phyloP scores from a whole-genome alignment of 176 grass and related monocot genomes.

The Lolium multiflorum region DNA sequence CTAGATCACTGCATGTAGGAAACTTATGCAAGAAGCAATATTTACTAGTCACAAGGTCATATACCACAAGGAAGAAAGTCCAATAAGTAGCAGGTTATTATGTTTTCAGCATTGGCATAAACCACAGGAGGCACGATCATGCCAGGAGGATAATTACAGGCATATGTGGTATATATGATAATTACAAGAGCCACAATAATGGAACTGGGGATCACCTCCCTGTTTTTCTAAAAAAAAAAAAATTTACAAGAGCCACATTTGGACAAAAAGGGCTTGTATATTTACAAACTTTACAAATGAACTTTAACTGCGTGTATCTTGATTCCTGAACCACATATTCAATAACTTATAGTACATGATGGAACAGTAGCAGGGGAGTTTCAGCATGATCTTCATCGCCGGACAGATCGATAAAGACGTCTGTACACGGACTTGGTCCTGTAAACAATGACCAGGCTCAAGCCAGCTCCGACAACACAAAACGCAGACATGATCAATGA shows the following conservation, averaged over 20 bases:
- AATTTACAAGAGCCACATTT: constrained; percentile 1
- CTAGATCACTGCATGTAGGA: constrained; percentile 14
- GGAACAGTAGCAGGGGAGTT: constrained; percentile 17
- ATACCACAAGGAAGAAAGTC: neutral
- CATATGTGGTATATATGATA: neutral
- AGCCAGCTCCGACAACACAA: constrained; percentile 60
- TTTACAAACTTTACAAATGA: constrained; percentile 45
- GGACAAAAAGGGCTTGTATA: neutral
- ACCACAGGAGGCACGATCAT: constrained; percentile 19
- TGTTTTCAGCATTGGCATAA: constrained; percentile 9
- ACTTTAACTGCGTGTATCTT: constrained; percentile 25
- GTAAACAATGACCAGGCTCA: constrained; percentile 74
- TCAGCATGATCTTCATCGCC: constrained; percentile 48
- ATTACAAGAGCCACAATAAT: neutral
- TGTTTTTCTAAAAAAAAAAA: too few species aligned
- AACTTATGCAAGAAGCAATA: neutral
- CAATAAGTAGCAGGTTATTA: constrained; percentile 2
- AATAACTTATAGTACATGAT: constrained; percentile 31
- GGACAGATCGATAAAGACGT: constrained; percentile 53
- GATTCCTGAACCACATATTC: constrained; percentile 35
- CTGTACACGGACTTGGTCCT: constrained; percentile 71
- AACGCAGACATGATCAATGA: constrained; percentile 86
- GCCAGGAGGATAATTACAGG: neutral
- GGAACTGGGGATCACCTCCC: too few species aligned
- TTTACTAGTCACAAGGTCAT: constrained; percentile 34